Evolutionary conservation across 1,139 yeast genomes (phyloP), one percentile per base, ranked within the genome.

Genomic region (Petasospora rhodanensis): DNA sequence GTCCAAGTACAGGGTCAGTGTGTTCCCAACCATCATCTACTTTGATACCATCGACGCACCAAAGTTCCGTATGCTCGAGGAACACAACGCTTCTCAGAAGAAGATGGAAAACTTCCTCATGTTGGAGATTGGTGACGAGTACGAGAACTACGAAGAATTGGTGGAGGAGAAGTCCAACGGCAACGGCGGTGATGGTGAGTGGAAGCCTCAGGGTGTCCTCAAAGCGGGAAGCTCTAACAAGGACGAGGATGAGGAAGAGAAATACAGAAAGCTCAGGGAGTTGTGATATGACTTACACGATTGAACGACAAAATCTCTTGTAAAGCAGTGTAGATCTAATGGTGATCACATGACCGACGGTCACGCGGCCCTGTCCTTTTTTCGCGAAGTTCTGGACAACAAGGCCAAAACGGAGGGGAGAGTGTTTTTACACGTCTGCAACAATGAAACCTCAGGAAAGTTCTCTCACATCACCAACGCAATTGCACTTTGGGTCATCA

Each of bases 1-100:
- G n/a, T 41, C 47, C 10, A 27, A 40, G 19, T 46, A 40, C 29
- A 38, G 45, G 32, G 39, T 48, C 11, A 31, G 43, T 11, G 31
- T 31, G 13, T 43, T 34, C 18, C 52, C 52, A 22, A 44, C 49
- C 1, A 14, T 48, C 17, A 18, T 46, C n/a, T 37, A 38, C 26
- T 36, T 42, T 14, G 36, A 38, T 13, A 14, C 8, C 4, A 34
- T 28, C 9, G 40, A 34, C 15, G 12, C 21, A 0, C 38, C 43
- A 17, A 25, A 15, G 22, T 21, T 38, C 22, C 31, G 38, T 24
- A 23, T 38, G 4, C 16, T 37, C 13, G 41, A 33, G 14, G 45
- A 40, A 22, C 34, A 29, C 10, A 36, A 40, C 2, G 26, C 40
- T 8, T 32, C 37, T 12, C 37, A 43, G 24, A 34, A 25, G 5